Evolutionary conservation across 805 yeast genomes (phyloP).

Genomic region (Spathaspora hagerdaliae): DNA sequence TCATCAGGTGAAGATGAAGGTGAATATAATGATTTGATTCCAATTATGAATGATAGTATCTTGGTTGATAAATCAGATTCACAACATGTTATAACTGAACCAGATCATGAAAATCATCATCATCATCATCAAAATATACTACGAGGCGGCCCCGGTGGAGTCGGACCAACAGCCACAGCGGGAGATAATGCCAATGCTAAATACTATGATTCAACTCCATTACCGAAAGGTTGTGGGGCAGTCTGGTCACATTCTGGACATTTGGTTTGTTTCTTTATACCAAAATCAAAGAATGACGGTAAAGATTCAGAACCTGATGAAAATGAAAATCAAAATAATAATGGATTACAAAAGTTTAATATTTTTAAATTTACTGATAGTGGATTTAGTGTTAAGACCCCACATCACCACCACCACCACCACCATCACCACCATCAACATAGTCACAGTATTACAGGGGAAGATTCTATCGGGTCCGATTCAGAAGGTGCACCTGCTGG

Average conservation of each 20-base stretch:
- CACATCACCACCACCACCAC: slow-evolving; percentile 10
- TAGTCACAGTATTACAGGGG: background rate
- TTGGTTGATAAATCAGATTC: background rate
- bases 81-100: background rate
- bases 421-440: slow-evolving; percentile 9
- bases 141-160: background rate
- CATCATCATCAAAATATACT: too few species aligned
- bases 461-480: slow-evolving; percentile 7
- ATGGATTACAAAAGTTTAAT: slow-evolving; percentile 46
- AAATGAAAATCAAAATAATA: slow-evolving; percentile 17
- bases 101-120: background rate
- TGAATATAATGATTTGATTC: slow-evolving; percentile 35
- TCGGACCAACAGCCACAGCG: background rate
- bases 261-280: slow-evolving; percentile 77
- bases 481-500: slow-evolving; percentile 9
- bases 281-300: slow-evolving; percentile 24
- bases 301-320: slow-evolving; percentile 19
- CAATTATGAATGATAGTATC: slow-evolving; percentile 28
- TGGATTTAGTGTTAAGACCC: slow-evolving; percentile 39
- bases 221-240: slow-evolving; percentile 93
- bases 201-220: slow-evolving; percentile 67
- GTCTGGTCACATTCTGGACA: slow-evolving; percentile 78
- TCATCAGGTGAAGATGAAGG: slow-evolving; percentile 19
- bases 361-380: slow-evolving; percentile 41
- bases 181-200: background rate